phyloP scores from a whole-genome alignment of 2,329 filamentous ascomycete species.

The Stemphylium beticola region DNA sequence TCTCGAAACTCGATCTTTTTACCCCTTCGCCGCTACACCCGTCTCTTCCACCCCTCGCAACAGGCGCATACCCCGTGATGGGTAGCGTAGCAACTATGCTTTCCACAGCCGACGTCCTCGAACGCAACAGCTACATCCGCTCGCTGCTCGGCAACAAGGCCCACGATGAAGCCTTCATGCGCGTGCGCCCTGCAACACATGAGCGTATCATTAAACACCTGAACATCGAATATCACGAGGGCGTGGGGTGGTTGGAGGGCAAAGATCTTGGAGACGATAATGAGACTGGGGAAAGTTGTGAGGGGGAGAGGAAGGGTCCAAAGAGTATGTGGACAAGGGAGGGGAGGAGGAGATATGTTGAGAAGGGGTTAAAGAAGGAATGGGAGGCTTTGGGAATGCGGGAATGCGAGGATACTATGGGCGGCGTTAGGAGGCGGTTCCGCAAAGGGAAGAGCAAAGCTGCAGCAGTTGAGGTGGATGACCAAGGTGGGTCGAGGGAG shows the following conservation, averaged over 20 bases:
- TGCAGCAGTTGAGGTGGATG: not conserved
- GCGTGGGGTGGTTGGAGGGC: not conserved
- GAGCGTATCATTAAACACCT: constrained; percentile 29
- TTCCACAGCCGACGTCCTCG: constrained; percentile 26
- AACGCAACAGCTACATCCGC: constrained; percentile 28
- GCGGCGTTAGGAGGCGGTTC: constrained; percentile 4
- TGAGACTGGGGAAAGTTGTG: not conserved
- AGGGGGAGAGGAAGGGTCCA: constrained; percentile 1
- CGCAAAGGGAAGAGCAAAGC: not conserved
- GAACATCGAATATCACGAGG: constrained; percentile 6
- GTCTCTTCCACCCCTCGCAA: constrained; percentile 26
- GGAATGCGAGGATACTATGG: constrained; percentile 10
- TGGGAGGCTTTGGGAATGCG: constrained; percentile 8
- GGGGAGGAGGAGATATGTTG: constrained; percentile 25
- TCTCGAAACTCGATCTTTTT: constrained; percentile 44
- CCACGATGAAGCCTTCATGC: constrained; percentile 10
- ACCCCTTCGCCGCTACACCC: constrained; percentile 39
- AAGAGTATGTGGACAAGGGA: constrained; percentile 29
- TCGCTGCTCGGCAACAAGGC: constrained; percentile 16
- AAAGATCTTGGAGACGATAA: not conserved
- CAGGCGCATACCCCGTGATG: constrained; percentile 27
- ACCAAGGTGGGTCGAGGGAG: not conserved
- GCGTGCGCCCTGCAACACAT: constrained; percentile 24
- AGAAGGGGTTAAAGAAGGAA: constrained; percentile 23
- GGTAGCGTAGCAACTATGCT: constrained; percentile 33